phyloP scores from a whole-genome alignment of 108 stramenopile genomes.

The Stephanodiscus triporus region DNA sequence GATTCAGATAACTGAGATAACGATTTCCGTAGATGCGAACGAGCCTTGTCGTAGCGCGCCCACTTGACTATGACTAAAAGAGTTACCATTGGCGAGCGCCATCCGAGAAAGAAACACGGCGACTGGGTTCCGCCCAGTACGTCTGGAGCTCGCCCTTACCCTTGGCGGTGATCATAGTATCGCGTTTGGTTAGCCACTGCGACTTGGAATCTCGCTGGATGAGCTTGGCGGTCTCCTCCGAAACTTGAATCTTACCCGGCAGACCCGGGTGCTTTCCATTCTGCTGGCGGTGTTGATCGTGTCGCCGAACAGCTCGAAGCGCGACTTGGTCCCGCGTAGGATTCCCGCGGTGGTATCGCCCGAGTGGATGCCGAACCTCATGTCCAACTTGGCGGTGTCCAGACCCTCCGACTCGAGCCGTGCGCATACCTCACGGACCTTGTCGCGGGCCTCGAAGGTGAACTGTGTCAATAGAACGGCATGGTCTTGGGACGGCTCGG shows the following conservation, averaged over 20 bases:
- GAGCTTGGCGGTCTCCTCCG: constrained; percentile 57
- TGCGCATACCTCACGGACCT: constrained; percentile 45
- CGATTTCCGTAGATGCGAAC: too few species aligned
- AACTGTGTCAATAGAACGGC: constrained; percentile 53
- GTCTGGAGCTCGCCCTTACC: constrained; percentile 65
- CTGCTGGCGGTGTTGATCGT: constrained; percentile 66
- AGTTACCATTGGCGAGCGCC: not conserved
- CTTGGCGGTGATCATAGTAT: constrained; percentile 50
- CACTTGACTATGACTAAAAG: not conserved
- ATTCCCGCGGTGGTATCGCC: constrained; percentile 69
- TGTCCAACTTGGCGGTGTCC: constrained; percentile 56
- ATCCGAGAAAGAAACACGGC: constrained; percentile 27
- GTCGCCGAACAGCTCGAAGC: constrained; percentile 66
- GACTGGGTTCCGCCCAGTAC: constrained; percentile 51
- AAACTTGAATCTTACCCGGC: constrained; percentile 57
- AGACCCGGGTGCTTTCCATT: constrained; percentile 65
- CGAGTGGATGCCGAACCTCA: constrained; percentile 63
- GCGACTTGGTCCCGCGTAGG: constrained; percentile 58
- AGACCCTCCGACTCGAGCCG: constrained; percentile 54
- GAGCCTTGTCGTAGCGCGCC: not conserved
- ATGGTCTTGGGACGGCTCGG: constrained; percentile 56
- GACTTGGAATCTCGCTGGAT: constrained; percentile 33
- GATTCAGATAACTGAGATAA: not conserved
- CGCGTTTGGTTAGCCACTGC: constrained; percentile 53
- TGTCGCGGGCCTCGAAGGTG: constrained; percentile 45